phyloP scores from a whole-genome alignment of 2,329 filamentous ascomycete species.

The Fusarium luffae region DNA sequence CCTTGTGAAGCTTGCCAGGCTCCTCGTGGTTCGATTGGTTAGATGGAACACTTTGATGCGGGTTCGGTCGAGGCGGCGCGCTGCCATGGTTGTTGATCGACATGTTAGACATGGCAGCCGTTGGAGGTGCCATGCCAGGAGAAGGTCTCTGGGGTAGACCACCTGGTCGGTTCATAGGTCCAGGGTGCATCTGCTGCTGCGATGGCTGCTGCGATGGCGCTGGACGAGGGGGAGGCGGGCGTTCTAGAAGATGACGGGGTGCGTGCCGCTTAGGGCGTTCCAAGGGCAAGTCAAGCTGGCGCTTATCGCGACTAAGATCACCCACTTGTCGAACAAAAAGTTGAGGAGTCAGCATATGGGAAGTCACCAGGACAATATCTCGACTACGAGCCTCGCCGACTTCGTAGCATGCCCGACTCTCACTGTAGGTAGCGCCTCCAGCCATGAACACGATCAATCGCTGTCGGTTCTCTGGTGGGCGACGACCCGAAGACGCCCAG shows the following conservation, averaged over 20 bases:
- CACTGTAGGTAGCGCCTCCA: conserved; percentile 93
- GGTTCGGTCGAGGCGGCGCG: conserved; percentile 27
- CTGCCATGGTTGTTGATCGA: conserved; percentile 53
- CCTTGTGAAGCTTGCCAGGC: conserved; percentile 61
- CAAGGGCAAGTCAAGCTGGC: conserved; percentile 81
- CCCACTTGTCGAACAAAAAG: conserved; percentile 85
- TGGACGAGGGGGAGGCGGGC: conserved; percentile 65
- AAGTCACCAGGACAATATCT: conserved; percentile 89
- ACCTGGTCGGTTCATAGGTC: conserved; percentile 41
- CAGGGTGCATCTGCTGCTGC: conserved; percentile 5
- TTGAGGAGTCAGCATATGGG: conserved; percentile 90
- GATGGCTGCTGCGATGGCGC: conserved; percentile 45
- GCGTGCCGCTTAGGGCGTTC: conserved; percentile 84
- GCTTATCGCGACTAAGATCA: conserved; percentile 80
- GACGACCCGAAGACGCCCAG: conserved; percentile 86
- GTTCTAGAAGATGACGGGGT: conserved; percentile 87
- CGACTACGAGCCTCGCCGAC: conserved; percentile 76
- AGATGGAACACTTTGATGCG: conserved; percentile 28
- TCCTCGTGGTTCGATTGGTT: conserved; percentile 37
- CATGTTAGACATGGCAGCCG: conserved; percentile 67
- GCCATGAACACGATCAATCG: conserved; percentile 94
- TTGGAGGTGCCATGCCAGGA: conserved; percentile 54
- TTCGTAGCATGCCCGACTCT: conserved; percentile 90
- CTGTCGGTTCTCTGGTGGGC: conserved; percentile 82
- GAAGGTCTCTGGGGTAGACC: conserved; percentile 44